phyloP scores from a whole-genome alignment of 2,329 filamentous ascomycete species.

The Beauveria sp. region DNA sequence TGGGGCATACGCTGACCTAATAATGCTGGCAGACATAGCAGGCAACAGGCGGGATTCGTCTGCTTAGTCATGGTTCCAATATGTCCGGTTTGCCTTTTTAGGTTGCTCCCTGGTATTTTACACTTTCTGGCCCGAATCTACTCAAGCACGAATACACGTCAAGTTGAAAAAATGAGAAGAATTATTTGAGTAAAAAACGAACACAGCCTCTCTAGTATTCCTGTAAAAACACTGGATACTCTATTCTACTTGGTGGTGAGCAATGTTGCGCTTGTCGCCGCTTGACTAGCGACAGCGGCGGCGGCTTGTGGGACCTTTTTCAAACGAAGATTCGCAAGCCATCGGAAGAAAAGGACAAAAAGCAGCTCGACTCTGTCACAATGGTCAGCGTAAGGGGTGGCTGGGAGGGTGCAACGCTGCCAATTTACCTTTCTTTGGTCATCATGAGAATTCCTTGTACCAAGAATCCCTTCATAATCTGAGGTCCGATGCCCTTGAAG shows the following conservation, averaged over 20 bases:
- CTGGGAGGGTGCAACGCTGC: not conserved
- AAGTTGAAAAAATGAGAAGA: not conserved
- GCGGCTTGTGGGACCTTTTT: constrained; percentile 63
- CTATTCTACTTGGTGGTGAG: constrained; percentile 7
- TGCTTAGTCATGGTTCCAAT: too few relatives aligned
- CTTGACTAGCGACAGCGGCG: constrained; percentile 44
- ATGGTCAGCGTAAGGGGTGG: constrained; percentile 15
- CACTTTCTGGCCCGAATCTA: too few relatives aligned
- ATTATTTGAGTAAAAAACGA: not conserved
- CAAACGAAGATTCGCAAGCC: constrained; percentile 62
- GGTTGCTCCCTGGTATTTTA: too few relatives aligned
- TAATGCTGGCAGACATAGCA: not conserved
- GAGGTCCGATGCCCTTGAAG: constrained; percentile 94
- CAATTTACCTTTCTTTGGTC: constrained; percentile 82
- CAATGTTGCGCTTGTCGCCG: constrained; percentile 5
- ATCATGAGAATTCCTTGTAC: constrained; percentile 98
- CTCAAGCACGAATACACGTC: not conserved
- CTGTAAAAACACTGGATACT: not conserved
- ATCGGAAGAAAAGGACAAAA: constrained; percentile 80
- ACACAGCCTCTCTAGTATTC: not conserved
- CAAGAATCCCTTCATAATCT: constrained; percentile 84
- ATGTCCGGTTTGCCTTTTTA: too few relatives aligned
- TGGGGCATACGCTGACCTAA: constrained; percentile 21
- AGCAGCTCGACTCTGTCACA: constrained; percentile 67
- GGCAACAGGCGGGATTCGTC: too few relatives aligned